phyloP scores from a whole-genome alignment of 148 eudicot genomes.

The Silene latifolia region DNA sequence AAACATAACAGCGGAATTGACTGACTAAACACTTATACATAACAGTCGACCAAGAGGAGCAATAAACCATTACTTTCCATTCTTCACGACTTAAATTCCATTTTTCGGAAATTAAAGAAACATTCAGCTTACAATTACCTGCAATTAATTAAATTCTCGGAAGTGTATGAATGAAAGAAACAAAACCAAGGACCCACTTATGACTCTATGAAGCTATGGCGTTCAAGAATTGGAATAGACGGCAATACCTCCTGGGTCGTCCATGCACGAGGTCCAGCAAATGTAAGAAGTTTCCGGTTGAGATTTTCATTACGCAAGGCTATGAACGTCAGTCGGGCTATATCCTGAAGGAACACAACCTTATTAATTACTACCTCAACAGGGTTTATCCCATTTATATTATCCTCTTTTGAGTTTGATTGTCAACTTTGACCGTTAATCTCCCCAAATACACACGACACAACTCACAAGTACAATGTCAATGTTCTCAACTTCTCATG shows the following conservation, averaged over 20 bases:
- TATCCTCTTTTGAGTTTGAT: background rate
- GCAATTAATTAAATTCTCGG: background rate
- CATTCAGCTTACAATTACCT: background rate
- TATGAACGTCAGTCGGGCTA: conserved; percentile 91
- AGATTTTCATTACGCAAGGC: conserved; percentile 86
- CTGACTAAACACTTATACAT: no score
- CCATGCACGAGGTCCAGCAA: conserved; percentile 99
- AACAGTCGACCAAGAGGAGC: no score
- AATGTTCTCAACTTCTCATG: background rate
- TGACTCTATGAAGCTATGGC: background rate
- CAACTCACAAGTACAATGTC: no score
- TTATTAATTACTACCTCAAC: background rate
- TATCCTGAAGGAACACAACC: conserved; percentile 54
- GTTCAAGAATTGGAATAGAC: background rate
- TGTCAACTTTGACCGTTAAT: background rate
- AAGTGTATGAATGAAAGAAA: background rate
- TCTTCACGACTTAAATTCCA: background rate
- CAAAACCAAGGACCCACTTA: background rate
- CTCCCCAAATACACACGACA: background rate
- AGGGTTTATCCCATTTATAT: background rate
- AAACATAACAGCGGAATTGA: background rate
- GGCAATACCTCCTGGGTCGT: conserved; percentile 88
- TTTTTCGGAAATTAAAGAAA: background rate
- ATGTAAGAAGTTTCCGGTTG: conserved; percentile 81
- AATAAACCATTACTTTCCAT: no score